Evolutionary conservation across 1,284 basidiomycete genomes (phyloP).

Genomic region (Ceratobasidium sp.): DNA sequence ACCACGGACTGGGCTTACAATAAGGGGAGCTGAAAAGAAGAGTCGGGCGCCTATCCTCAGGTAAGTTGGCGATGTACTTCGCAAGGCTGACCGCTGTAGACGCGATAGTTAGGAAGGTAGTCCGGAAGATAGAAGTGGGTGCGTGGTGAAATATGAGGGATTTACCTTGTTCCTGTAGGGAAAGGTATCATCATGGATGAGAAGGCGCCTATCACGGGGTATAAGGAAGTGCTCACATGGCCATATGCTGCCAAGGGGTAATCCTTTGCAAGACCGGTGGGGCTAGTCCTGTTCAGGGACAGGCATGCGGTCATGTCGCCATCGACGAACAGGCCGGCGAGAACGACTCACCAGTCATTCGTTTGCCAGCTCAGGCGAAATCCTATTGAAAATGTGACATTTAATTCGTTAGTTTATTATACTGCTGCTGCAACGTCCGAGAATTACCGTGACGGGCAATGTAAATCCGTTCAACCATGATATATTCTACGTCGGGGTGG

Average conservation of each 20-base stretch:
- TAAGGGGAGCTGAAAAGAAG: constrained; percentile 83
- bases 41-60: constrained; percentile 74
- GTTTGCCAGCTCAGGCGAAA: constrained; percentile 79
- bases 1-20: no score
- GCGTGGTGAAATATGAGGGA: not conserved
- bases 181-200: not conserved
- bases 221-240: constrained; percentile 57
- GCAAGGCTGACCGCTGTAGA: constrained; percentile 13
- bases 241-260: constrained; percentile 80
- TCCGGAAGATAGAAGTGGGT: constrained; percentile 18
- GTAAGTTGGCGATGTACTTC: constrained; percentile 55
- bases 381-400: constrained; percentile 64
- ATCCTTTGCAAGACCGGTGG: constrained; percentile 78
- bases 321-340: no score
- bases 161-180: constrained; percentile 21
- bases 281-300: constrained; percentile 64
- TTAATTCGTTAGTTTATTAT: no score
- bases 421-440: no score
- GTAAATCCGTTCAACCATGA: constrained; percentile 77
- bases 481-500: no score
- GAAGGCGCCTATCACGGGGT: not conserved
- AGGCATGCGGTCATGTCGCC: no score
- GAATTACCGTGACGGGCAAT: constrained; percentile 79
- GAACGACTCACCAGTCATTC: constrained; percentile 66
- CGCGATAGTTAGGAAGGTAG: no score